A percentile compares a stretch with the other conserved stretches of the same genome.
Conservation (phyloP, 2,329 filamentous ascomycete species). For the Alternaria atra region DNA sequence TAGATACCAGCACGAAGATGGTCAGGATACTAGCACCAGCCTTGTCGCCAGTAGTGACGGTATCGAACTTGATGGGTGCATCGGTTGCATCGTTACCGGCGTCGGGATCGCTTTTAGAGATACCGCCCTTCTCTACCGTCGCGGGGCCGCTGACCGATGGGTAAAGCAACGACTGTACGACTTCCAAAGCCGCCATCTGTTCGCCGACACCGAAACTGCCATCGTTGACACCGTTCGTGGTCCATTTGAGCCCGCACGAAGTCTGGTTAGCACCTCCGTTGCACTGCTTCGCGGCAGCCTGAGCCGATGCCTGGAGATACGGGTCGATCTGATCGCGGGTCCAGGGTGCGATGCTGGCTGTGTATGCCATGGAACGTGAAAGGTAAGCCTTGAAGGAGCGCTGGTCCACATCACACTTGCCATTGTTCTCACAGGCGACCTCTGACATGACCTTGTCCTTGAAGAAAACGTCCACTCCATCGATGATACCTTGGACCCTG, state of each 20-base stretch:
- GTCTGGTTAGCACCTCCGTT: constrained; percentile 58
- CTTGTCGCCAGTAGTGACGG: constrained; percentile 68
- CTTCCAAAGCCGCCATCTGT: constrained; percentile 67
- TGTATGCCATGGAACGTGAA: constrained; percentile 55
- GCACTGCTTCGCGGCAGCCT: constrained; percentile 65
- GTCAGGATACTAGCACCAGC: constrained; percentile 75
- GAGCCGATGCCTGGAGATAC: constrained; percentile 63
- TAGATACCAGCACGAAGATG: constrained; percentile 62
- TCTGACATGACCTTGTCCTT: constrained; percentile 57
- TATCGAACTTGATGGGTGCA: constrained; percentile 39
- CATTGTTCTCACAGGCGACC: constrained; percentile 57
- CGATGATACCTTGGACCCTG: constrained; percentile 47
- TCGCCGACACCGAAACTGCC: constrained; percentile 64
- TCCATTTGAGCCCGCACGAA: constrained; percentile 59
- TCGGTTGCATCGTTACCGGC: constrained; percentile 48
- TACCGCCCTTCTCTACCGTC: constrained; percentile 62
- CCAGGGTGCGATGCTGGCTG: constrained; percentile 52
- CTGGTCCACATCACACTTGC: constrained; percentile 59
- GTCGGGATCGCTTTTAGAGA: constrained; percentile 57
- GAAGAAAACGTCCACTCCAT: constrained; percentile 55
- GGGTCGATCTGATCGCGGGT: constrained; percentile 56
- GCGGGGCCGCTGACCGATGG: constrained; percentile 47
- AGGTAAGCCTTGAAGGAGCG: constrained; percentile 58
- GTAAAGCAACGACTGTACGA: constrained; percentile 59
- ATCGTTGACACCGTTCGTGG: constrained; percentile 54